Conservation (phyloP, 768 basidiomycete genomes). For the Tulasnella sp. region DNA sequence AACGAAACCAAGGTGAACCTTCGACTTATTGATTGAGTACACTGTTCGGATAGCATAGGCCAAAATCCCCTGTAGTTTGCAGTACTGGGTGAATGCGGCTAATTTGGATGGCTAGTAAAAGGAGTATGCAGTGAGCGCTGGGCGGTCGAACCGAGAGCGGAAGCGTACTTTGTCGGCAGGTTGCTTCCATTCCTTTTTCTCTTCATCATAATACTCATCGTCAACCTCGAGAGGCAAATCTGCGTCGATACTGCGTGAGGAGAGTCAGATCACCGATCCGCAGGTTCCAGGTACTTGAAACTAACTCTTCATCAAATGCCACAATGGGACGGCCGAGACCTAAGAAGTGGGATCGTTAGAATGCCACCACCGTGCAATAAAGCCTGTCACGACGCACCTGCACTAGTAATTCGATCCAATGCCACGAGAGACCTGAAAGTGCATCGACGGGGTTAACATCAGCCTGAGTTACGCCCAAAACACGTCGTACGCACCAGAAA, state of each 20-base stretch:
- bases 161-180: constrained; percentile 39
- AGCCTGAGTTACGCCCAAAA: constrained; percentile 8
- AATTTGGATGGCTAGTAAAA: constrained; percentile 40
- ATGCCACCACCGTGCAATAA: background rate
- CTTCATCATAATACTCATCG: constrained; percentile 68
- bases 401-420: constrained; percentile 32
- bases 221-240: constrained; percentile 71
- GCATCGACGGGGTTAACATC: background rate
- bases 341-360: background rate
- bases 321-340: constrained; percentile 58
- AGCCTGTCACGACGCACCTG: constrained; percentile 26
- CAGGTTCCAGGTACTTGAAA: constrained; percentile 11
- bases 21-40: constrained; percentile 67
- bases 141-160: background rate
- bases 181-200: constrained; percentile 53
- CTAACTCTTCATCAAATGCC: constrained; percentile 68
- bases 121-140: background rate
- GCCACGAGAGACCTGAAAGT: constrained; percentile 14
- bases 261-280: background rate
- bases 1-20: constrained; percentile 44
- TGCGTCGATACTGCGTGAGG: constrained; percentile 55
- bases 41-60: constrained; percentile 54
- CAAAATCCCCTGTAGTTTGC: constrained; percentile 54
- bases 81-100: constrained; percentile 47
- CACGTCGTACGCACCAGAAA: constrained; percentile 49